Evolutionary conservation across 768 basidiomycete species (phyloP).

Genomic region (Calocybe cyanea): DNA sequence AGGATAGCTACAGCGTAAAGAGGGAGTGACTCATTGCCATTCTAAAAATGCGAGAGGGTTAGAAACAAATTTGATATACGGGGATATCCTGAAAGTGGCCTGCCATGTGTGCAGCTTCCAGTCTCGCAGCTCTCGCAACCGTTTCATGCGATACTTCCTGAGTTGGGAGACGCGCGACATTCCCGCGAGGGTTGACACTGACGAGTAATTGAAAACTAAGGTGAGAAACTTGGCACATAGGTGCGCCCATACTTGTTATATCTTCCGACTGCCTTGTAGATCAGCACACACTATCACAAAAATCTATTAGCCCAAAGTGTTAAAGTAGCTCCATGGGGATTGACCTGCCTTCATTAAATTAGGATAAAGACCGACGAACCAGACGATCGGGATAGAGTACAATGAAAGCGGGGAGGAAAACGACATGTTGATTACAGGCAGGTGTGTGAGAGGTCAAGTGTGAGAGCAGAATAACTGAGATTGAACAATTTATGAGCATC

Average conservation of each 20-base stretch:
- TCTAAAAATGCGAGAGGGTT: constrained; percentile 17
- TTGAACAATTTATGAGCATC: too few species aligned
- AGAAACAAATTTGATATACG: not conserved
- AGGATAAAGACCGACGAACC: constrained; percentile 31
- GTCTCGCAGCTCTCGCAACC: constrained; percentile 14
- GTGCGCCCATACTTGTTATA: constrained; percentile 18
- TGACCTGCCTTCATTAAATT: constrained; percentile 23
- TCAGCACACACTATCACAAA: not conserved
- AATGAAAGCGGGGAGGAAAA: constrained; percentile 25
- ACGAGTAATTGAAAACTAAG: not conserved
- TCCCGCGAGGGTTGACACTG: constrained; percentile 19
- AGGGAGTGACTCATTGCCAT: constrained; percentile 28
- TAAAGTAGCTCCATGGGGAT: too few species aligned
- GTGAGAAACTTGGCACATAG: not conserved
- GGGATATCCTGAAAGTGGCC: constrained; percentile 6
- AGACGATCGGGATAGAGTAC: constrained; percentile 35
- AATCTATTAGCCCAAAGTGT: too few species aligned
- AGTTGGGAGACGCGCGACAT: constrained; percentile 14
- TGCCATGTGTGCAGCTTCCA: constrained; percentile 22
- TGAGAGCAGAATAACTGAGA: too few species aligned
- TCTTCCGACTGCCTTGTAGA: constrained; percentile 14
- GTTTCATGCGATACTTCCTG: constrained; percentile 15
- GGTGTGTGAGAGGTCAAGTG: too few species aligned
- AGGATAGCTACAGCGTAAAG: constrained; percentile 24
- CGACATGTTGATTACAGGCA: too few species aligned